phyloP scores from a whole-genome alignment of 345 rosid species.

The Populus simonii region DNA sequence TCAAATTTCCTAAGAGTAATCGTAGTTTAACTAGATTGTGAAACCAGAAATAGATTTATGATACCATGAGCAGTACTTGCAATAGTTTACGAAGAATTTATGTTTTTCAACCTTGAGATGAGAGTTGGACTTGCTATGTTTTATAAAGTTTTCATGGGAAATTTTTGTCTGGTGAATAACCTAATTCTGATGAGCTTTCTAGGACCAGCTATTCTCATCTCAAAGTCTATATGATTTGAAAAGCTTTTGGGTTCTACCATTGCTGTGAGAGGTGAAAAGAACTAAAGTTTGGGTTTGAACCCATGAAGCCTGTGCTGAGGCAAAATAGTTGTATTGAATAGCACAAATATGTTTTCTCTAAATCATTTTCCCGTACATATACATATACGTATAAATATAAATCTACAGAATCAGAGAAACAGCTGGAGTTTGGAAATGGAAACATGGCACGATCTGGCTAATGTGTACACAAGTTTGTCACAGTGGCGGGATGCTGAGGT shows the following conservation, averaged over 20 bases:
- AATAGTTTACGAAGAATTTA: neutral
- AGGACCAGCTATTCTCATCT: neutral
- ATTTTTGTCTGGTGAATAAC: neutral
- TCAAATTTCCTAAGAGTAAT: neutral
- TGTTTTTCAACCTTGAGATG: neutral
- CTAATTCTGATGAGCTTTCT: neutral
- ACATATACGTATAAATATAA: neutral
- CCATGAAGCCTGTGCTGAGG: neutral
- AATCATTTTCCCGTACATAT: neutral
- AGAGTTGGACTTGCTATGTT: neutral
- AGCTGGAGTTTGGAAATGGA: constrained; percentile 54
- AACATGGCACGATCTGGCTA: constrained; percentile 77
- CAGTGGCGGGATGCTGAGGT: constrained; percentile 76
- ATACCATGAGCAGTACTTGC: neutral
- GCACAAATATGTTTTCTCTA: neutral
- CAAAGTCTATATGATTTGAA: neutral
- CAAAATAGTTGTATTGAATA: neutral
- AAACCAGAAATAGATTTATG: neutral
- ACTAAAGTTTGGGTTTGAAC: neutral
- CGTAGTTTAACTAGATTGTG: neutral
- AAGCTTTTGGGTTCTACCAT: neutral
- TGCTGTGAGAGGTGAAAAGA: neutral
- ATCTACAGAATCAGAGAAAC: constrained; percentile 37
- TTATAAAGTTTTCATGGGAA: neutral
- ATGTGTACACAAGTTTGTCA: constrained; percentile 56